A percentile compares a stretch with the other conserved stretches of the same genome.
Conservation (phyloP, 352 stramenopile species). For the Phytophthora meadii region DNA sequence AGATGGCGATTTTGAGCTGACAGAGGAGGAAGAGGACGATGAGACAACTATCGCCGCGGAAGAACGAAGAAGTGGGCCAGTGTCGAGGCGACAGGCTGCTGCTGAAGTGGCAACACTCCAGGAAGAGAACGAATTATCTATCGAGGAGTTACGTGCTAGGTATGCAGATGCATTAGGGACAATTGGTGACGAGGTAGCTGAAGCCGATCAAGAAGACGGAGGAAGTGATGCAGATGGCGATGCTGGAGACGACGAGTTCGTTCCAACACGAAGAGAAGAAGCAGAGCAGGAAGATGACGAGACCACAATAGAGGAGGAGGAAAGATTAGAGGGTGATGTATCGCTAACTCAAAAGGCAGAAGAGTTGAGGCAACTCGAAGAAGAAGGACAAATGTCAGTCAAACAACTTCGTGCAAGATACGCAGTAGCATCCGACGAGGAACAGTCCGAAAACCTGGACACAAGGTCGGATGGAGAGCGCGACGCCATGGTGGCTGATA, state of each 20-base stretch:
- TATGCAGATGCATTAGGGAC: constrained; percentile 45
- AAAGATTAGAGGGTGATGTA: constrained; percentile 47
- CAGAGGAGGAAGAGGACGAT: constrained; percentile 71
- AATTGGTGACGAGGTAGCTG: constrained; percentile 8
- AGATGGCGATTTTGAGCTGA: constrained; percentile 33
- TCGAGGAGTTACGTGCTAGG: constrained; percentile 81
- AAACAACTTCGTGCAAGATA: constrained; percentile 80
- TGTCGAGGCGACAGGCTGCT: constrained; percentile 32
- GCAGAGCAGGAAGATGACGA: constrained; percentile 84
- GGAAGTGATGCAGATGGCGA: constrained; percentile 7
- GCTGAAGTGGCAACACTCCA: constrained; percentile 91
- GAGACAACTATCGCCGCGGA: constrained; percentile 91
- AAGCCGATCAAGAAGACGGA: constrained; percentile 3
- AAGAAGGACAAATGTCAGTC: constrained; percentile 93
- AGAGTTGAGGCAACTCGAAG: constrained; percentile 89
- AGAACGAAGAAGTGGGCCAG: constrained; percentile 53
- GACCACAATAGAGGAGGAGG: constrained; percentile 91
- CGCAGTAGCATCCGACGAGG: constrained; percentile 19
- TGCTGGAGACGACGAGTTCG: constrained; percentile 30
- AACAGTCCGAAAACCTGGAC: constrained; percentile 9
- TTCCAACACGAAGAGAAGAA: constrained; percentile 30
- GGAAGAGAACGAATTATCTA: constrained; percentile 90
- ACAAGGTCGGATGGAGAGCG: constrained; percentile 2
- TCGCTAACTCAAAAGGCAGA: constrained; percentile 62
- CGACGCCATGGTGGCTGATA: constrained; percentile 10